phyloP scores from a whole-genome alignment of 2,329 filamentous ascomycete species.

The Aspergillus chevalieri region DNA sequence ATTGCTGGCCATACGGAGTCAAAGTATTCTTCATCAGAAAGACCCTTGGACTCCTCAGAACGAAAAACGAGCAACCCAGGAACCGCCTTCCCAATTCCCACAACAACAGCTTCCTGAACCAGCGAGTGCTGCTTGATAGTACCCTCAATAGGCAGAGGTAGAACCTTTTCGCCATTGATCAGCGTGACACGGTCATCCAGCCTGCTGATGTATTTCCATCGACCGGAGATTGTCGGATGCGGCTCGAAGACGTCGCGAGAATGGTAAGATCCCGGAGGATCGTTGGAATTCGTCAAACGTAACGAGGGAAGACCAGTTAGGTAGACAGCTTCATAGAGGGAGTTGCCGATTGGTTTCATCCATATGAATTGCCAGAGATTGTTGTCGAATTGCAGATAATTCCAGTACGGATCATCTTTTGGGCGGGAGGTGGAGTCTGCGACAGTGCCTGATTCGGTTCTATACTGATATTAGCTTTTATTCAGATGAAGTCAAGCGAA shows the following conservation, averaged over 20 bases:
- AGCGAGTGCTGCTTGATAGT: slow-evolving; percentile 26
- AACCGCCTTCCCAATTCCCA: slow-evolving; percentile 20
- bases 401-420: slow-evolving; percentile 36
- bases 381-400: slow-evolving; percentile 37
- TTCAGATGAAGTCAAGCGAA: no score
- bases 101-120: slow-evolving; percentile 26
- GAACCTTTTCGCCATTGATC: slow-evolving; percentile 29
- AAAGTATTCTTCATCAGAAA: slow-evolving; percentile 30
- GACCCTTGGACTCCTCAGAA: slow-evolving; percentile 12
- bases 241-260: slow-evolving; percentile 28
- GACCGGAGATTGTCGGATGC: slow-evolving; percentile 22
- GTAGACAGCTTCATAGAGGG: slow-evolving; percentile 27
- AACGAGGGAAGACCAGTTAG: slow-evolving; percentile 25
- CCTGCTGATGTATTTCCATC: slow-evolving; percentile 30
- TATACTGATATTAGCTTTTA: slow-evolving; percentile 6
- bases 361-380: slow-evolving; percentile 31
- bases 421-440: slow-evolving; percentile 38
- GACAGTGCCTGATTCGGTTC: slow-evolving; percentile 40
- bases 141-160: slow-evolving; percentile 29
- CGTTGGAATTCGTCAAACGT: slow-evolving; percentile 25
- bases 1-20: slow-evolving; percentile 34
- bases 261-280: slow-evolving; percentile 28
- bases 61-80: slow-evolving; percentile 27
- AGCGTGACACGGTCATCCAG: slow-evolving; percentile 29
- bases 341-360: slow-evolving; percentile 29